Base-by-base conservation (phyloP, 75 land plant species). In the Adiantum capillusveneris region DNA sequence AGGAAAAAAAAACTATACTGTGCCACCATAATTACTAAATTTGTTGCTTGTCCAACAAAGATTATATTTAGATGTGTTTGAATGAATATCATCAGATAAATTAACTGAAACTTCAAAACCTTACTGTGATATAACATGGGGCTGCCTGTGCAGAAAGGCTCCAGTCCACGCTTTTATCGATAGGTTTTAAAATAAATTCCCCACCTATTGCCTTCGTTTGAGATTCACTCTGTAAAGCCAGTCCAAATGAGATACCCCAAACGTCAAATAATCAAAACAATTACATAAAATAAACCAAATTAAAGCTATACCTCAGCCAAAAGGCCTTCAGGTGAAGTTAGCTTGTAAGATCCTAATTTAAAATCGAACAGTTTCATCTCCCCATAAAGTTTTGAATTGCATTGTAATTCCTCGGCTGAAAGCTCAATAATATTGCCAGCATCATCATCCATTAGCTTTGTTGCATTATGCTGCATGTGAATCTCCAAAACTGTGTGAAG, bases 41-140 rank as follows among this genome's bases (percentile, higher is more conserved):
- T n/a, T n/a, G n/a, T n/a, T n/a, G n/a, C n/a, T n/a, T n/a, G n/a
- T n/a, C n/a, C n/a, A n/a, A n/a, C n/a, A n/a, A n/a, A n/a, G n/a
- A n/a, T n/a, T n/a, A n/a, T n/a, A n/a, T n/a, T n/a, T n/a, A n/a
- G n/a, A n/a, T n/a, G n/a, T n/a, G n/a, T n/a, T n/a, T n/a, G n/a
- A n/a, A n/a, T n/a, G n/a, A n/a, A n/a, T n/a, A n/a, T n/a, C n/a
- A n/a, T n/a, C n/a, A n/a, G n/a, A n/a, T n/a, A n/a, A n/a, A n/a
- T n/a, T n/a, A n/a, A n/a, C n/a, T n/a, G n/a, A n/a, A n/a, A n/a
- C n/a, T n/a, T n/a, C n/a, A n/a, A n/a, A n/a, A n/a, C n/a, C 97
- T 67, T 76, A 95, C 99, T 43, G 89, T 90, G 63, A 95, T 63
- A 61, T 95, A 90, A 64, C 92, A 95, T 19, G 99, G 99, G 29